Conservation (phyloP, 129 eudicot genomes). For the Flaveria robusta region DNA sequence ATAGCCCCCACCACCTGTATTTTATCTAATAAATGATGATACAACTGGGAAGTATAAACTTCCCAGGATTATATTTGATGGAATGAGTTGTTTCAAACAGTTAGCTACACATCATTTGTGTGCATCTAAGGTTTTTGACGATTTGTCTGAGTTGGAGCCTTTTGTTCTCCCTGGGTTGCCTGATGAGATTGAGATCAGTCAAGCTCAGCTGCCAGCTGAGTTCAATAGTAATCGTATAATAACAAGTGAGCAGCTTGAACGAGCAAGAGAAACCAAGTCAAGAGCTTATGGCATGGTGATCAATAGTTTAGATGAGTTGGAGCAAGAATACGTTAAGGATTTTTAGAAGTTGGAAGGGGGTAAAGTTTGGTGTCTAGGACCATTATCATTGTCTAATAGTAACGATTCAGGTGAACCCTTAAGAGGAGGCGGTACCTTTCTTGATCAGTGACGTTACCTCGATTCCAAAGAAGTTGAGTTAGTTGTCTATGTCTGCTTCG, state of each 20-base stretch:
- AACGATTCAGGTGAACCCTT: conserved; percentile 18
- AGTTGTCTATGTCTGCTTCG: conserved; percentile 51
- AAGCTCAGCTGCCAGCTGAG: conserved; percentile 39
- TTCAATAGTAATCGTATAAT: conserved; percentile 23
- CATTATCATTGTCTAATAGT: conserved; percentile 49
- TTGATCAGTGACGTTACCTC: conserved; percentile 26
- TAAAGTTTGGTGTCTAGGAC: conserved; percentile 71
- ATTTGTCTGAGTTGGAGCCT: conserved; percentile 29
- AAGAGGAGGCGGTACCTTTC: too few relatives aligned
- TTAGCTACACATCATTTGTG: conserved; percentile 41
- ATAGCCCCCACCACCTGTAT: conserved; percentile 43
- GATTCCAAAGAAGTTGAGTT: conserved; percentile 40
- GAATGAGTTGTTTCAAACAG: conserved; percentile 56
- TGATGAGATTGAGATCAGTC: conserved; percentile 44
- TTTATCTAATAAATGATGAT: conserved; percentile 45
- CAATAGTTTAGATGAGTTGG: conserved; percentile 68
- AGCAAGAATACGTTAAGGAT: conserved; percentile 50
- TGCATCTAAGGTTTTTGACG: conserved; percentile 14
- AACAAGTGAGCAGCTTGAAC: conserved; percentile 17
- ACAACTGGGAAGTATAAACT: conserved; percentile 42
- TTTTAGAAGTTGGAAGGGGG: conserved; percentile 38
- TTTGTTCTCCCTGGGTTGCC: conserved; percentile 62
- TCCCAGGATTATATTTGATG: conserved; percentile 60
- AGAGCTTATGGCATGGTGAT: conserved; percentile 46
- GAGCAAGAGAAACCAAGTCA: conserved; percentile 29